phyloP scores from a whole-genome alignment of 2,329 filamentous ascomycete species.

The Aureobasidium musti region DNA sequence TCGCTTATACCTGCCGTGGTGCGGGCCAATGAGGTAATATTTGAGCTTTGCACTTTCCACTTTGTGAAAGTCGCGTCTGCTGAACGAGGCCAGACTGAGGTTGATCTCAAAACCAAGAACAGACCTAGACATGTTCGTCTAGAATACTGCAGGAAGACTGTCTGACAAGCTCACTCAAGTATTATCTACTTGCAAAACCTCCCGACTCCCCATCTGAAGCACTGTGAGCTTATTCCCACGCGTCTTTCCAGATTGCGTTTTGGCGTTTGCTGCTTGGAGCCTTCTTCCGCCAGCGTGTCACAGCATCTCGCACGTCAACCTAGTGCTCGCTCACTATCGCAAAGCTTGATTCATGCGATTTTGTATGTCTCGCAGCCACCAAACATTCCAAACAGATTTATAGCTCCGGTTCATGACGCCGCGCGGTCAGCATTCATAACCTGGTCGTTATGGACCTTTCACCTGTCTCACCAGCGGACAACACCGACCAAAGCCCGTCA shows the following conservation, averaged over 20 bases:
- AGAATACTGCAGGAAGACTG: neutral
- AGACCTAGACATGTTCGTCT: neutral
- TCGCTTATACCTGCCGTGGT: neutral
- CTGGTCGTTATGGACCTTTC: slow-evolving; percentile 33
- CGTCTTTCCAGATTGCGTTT: slow-evolving; percentile 14
- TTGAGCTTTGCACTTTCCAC: slow-evolving; percentile 16
- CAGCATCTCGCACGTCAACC: neutral
- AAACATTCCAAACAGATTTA: slow-evolving; percentile 6
- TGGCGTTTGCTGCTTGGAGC: slow-evolving; percentile 26
- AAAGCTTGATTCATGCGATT: neutral
- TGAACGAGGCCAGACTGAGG: neutral
- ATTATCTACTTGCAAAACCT: neutral
- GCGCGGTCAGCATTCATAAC: neutral
- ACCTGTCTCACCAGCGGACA: slow-evolving; percentile 27
- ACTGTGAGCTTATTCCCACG: slow-evolving; percentile 22
- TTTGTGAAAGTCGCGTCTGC: slow-evolving; percentile 28
- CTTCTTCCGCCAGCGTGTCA: slow-evolving; percentile 17
- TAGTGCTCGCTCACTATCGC: neutral
- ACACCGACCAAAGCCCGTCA: neutral
- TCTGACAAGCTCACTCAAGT: neutral
- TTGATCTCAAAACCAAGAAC: neutral
- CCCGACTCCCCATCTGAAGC: neutral
- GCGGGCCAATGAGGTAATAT: slow-evolving; percentile 16
- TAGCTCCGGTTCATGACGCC: slow-evolving; percentile 5
- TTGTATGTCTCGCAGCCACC: neutral